Percentiles rank a stretch among this genome's conserved stretches.
These are phyloP conservation scores for Glonium stellatum DNA, from an alignment of 495 filamentous ascomycete genomes.

Conservation along the genomic window DNA sequence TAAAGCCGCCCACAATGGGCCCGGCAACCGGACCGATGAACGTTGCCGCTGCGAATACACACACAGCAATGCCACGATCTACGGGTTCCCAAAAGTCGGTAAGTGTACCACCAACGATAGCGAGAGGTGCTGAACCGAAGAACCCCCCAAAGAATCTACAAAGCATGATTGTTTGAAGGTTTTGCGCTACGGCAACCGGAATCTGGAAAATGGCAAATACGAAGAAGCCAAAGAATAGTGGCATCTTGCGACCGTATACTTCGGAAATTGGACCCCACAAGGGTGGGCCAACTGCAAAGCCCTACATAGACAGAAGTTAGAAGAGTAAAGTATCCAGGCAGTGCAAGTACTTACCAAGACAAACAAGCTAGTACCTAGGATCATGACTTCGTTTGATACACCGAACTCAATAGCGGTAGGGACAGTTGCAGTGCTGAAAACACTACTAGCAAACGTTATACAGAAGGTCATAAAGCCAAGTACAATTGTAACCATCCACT, in stretches of 20 bases:
- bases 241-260: slow-evolving; percentile 49
- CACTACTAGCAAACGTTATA: slow-evolving; percentile 53
- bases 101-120: slow-evolving; percentile 53
- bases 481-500: slow-evolving; percentile 23
- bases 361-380: slow-evolving; percentile 48
- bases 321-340: background rate
- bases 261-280: slow-evolving; percentile 53
- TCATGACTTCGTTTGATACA: slow-evolving; percentile 44
- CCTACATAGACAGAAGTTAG: background rate
- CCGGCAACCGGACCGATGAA: slow-evolving; percentile 31
- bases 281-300: slow-evolving; percentile 43
- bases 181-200: slow-evolving; percentile 53
- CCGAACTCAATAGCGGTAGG: slow-evolving; percentile 43
- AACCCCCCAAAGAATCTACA: slow-evolving; percentile 55
- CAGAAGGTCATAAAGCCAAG: slow-evolving; percentile 52
- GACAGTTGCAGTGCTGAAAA: slow-evolving; percentile 48
- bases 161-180: slow-evolving; percentile 52
- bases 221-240: slow-evolving; percentile 50
- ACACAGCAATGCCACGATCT: slow-evolving; percentile 56
- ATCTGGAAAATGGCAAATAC: slow-evolving; percentile 57
- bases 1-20: slow-evolving; percentile 33
- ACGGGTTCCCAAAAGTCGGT: slow-evolving; percentile 56
- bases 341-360: slow-evolving; percentile 38
- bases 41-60: slow-evolving; percentile 39
- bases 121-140: slow-evolving; percentile 58